Conservation (phyloP, 2,329 filamentous ascomycete genomes). For the Cladorrhinum sp. region DNA sequence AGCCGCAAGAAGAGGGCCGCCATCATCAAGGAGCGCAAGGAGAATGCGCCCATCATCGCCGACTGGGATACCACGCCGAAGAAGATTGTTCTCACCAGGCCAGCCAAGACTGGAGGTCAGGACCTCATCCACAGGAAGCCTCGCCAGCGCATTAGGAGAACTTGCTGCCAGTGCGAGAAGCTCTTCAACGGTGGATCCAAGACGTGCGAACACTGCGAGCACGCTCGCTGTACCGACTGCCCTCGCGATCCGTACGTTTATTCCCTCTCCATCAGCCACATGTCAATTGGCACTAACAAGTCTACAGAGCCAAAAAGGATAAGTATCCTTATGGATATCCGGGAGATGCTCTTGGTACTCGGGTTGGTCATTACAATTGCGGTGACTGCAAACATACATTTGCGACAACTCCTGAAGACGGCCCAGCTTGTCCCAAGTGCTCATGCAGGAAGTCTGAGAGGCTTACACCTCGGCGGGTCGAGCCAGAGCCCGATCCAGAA, state of each 20-base stretch:
- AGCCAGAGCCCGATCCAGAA: constrained; percentile 60
- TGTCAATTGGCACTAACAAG: constrained; percentile 18
- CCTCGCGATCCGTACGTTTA: constrained; percentile 71
- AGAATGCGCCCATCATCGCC: constrained; percentile 52
- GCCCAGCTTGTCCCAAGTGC: constrained; percentile 57
- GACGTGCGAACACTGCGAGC: constrained; percentile 65
- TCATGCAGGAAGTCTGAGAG: constrained; percentile 59
- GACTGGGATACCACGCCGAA: constrained; percentile 49
- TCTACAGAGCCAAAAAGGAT: constrained; percentile 58
- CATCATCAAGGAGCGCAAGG: constrained; percentile 53
- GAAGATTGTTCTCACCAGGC: constrained; percentile 56
- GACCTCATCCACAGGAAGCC: constrained; percentile 70
- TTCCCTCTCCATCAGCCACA: background rate
- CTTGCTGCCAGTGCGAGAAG: constrained; percentile 70
- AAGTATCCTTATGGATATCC: constrained; percentile 70
- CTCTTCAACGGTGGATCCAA: constrained; percentile 59
- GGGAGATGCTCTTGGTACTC: constrained; percentile 57
- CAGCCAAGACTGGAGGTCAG: constrained; percentile 63
- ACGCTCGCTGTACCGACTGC: constrained; percentile 75
- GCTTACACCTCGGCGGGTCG: constrained; percentile 56
- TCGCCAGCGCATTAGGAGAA: constrained; percentile 69
- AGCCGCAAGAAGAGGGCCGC: constrained; percentile 51
- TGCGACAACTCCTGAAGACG: constrained; percentile 47
- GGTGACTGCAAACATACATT: constrained; percentile 61
- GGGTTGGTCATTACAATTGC: constrained; percentile 56